Conservation (phyloP, 164 flowering plant genomes). For the Umbilicus rupestris region DNA sequence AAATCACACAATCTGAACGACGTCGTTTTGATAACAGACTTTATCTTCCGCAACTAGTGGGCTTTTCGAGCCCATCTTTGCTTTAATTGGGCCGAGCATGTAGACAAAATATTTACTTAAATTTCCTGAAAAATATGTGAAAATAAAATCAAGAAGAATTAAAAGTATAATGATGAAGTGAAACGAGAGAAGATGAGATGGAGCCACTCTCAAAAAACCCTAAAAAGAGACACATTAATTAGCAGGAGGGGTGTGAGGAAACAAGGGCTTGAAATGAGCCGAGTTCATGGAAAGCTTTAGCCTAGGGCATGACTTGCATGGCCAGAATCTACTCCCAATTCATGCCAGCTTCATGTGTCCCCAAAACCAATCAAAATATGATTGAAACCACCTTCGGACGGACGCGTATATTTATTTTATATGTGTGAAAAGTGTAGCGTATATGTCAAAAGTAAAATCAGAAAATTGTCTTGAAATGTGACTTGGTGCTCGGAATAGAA, state of each 20-base stretch:
- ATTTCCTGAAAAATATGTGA: too few relatives aligned
- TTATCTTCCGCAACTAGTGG: too few relatives aligned
- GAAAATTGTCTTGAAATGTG: not conserved
- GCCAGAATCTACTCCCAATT: not conserved
- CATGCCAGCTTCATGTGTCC: constrained; percentile 3
- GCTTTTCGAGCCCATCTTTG: too few relatives aligned
- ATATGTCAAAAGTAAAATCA: not conserved
- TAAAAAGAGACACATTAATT: not conserved
- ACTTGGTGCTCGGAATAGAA: not conserved
- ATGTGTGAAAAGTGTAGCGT: not conserved
- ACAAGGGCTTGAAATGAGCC: not conserved
- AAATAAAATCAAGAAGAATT: too few relatives aligned
- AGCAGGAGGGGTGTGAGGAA: not conserved
- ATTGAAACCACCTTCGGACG: too few relatives aligned
- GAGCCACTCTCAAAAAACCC: not conserved
- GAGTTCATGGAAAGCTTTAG: not conserved
- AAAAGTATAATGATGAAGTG: too few relatives aligned
- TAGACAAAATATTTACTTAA: too few relatives aligned
- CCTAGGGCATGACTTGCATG: not conserved
- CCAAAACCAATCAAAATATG: not conserved
- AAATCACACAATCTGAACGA: too few relatives aligned
- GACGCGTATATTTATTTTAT: not conserved
- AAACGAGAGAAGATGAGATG: too few relatives aligned
- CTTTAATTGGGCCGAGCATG: too few relatives aligned
- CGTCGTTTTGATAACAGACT: too few relatives aligned